phyloP scores from a whole-genome alignment of 495 filamentous ascomycete genomes.

The Penicillium silybi region DNA sequence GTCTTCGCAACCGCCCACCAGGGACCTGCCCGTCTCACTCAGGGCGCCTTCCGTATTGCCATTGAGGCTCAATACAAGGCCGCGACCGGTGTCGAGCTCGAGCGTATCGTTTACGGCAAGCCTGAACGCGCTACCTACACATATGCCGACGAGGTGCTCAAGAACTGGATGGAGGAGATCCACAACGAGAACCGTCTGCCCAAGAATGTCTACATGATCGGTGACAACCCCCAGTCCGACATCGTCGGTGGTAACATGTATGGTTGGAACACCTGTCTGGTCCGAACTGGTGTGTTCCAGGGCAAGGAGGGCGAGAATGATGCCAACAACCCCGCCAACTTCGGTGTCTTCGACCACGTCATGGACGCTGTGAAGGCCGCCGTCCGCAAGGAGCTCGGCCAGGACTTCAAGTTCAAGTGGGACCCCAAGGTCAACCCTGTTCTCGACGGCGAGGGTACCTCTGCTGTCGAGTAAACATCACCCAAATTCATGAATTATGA shows the following conservation, averaged over 20 bases:
- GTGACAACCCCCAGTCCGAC: conserved; percentile 75
- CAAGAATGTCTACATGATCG: conserved; percentile 76
- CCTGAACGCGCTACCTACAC: conserved; percentile 76
- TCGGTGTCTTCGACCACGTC: conserved; percentile 55
- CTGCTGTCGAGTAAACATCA: conserved; percentile 51
- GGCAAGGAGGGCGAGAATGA: conserved; percentile 52
- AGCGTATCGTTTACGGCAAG: conserved; percentile 83
- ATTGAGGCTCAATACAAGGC: conserved; percentile 78
- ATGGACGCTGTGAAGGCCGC: conserved; percentile 52
- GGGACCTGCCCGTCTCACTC: conserved; percentile 63
- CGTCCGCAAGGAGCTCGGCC: conserved; percentile 52
- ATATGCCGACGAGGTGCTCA: conserved; percentile 73
- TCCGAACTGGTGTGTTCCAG: conserved; percentile 59
- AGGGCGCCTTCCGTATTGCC: conserved; percentile 71
- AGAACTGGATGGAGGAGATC: conserved; percentile 71
- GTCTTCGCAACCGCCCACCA: conserved; percentile 76
- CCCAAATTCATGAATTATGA: conserved; percentile 8
- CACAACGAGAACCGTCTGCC: conserved; percentile 69
- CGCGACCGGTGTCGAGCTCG: conserved; percentile 66
- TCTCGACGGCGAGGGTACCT: conserved; percentile 49
- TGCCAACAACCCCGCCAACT: conserved; percentile 53
- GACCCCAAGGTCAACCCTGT: conserved; percentile 62
- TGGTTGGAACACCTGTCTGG: conserved; percentile 74
- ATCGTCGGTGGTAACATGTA: conserved; percentile 79
- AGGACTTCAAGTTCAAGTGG: conserved; percentile 57